phyloP scores from a whole-genome alignment of 1,139 yeast species.

The Trichomonascaceae sp. region DNA sequence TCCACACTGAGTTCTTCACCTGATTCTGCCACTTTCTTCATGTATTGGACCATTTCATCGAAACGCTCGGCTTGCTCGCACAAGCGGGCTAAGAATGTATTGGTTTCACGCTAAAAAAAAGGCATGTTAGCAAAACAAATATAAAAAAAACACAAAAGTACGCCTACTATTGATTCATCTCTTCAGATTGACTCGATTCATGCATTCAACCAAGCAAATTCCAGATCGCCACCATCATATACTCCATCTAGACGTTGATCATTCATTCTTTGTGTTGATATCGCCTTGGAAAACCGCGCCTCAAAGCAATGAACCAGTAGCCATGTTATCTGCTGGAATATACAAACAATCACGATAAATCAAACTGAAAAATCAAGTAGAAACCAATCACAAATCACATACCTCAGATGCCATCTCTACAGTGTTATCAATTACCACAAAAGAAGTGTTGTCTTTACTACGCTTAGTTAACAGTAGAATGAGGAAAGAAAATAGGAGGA shows the following conservation, averaged over 20 bases:
- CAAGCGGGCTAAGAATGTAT: constrained; percentile 93
- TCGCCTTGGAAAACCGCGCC: neutral
- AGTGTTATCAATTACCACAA: neutral
- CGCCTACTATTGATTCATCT: neutral
- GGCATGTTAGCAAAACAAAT: constrained; percentile 1
- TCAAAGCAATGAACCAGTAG: neutral
- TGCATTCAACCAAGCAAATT: neutral
- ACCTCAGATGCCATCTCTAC: constrained; percentile 20
- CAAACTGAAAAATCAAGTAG: neutral
- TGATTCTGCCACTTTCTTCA: constrained; percentile 95
- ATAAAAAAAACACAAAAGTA: constrained; percentile 17
- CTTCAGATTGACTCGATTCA: neutral
- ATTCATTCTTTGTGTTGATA: neutral
- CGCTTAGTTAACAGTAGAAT: neutral
- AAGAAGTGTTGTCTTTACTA: neutral
- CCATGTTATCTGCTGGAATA: neutral
- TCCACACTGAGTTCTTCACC: constrained; percentile 96
- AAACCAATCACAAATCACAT: constrained; percentile 6
- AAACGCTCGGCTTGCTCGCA: constrained; percentile 99
- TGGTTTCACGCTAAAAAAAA: constrained; percentile 74
- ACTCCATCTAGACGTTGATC: neutral
- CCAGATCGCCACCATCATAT: neutral
- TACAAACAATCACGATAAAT: neutral
- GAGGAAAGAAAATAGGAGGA: neutral
- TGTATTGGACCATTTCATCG: constrained; percentile 98